Conservation (phyloP, 2,329 filamentous ascomycete genomes). For the Penicillium capsulatum region DNA sequence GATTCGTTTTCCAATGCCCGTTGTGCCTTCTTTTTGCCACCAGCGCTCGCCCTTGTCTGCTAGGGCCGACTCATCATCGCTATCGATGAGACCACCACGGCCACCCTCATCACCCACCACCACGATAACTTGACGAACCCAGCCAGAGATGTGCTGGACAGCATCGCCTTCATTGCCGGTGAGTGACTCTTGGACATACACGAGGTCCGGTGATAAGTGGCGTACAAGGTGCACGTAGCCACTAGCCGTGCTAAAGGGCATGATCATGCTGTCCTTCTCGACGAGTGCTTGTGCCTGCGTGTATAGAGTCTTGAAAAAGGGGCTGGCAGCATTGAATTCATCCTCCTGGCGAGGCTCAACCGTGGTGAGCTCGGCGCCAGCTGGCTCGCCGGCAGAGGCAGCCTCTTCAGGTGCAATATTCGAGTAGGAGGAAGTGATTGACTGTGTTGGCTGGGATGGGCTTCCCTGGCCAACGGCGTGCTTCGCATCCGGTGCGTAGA, state of each 20-base stretch:
- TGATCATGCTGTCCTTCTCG: slow-evolving; percentile 77
- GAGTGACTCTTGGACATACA: slow-evolving; percentile 84
- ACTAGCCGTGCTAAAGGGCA: slow-evolving; percentile 79
- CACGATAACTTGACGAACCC: slow-evolving; percentile 58
- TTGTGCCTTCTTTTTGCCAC: slow-evolving; percentile 71
- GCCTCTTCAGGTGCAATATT: slow-evolving; percentile 75
- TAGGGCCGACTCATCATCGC: slow-evolving; percentile 55
- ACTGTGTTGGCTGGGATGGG: slow-evolving; percentile 54
- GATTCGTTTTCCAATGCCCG: slow-evolving; percentile 80
- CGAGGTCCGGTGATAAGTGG: slow-evolving; percentile 75
- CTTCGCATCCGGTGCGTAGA: slow-evolving; percentile 79
- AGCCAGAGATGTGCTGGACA: slow-evolving; percentile 62
- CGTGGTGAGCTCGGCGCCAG: slow-evolving; percentile 53
- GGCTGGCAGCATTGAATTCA: slow-evolving; percentile 47
- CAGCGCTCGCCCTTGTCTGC: slow-evolving; percentile 39
- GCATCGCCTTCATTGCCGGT: slow-evolving; percentile 69
- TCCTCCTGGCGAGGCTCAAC: slow-evolving; percentile 47
- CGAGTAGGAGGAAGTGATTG: slow-evolving; percentile 77
- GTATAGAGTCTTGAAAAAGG: slow-evolving; percentile 74
- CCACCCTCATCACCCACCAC: slow-evolving; percentile 56
- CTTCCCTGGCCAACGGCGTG: slow-evolving; percentile 45
- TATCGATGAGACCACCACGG: slow-evolving; percentile 74
- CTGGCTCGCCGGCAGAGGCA: slow-evolving; percentile 29
- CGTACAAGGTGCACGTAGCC: slow-evolving; percentile 84
- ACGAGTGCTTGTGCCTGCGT: slow-evolving; percentile 74